phyloP scores from a whole-genome alignment of 345 rosid genomes.

The Mercurialis annua region DNA sequence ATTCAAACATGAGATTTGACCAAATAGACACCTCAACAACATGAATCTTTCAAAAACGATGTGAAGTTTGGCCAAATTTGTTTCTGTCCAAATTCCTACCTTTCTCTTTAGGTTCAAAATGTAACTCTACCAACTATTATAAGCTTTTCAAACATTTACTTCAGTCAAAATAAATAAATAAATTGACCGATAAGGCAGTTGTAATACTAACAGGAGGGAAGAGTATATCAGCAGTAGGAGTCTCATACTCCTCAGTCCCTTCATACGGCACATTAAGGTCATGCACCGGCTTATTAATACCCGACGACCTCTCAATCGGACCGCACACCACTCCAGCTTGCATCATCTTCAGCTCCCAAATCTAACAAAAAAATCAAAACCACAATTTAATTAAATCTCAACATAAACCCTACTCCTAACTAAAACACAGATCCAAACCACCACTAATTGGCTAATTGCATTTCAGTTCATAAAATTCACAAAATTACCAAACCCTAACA shows the following conservation, averaged over 20 bases:
- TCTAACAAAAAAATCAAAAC: constrained; percentile 27
- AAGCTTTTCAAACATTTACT: too few species aligned
- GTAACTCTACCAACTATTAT: too few species aligned
- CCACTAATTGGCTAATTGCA: background rate
- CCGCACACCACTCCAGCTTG: constrained; percentile 71
- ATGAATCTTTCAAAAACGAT: too few species aligned
- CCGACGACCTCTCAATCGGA: constrained; percentile 68
- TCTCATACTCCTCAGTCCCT: constrained; percentile 90
- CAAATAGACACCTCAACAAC: too few species aligned
- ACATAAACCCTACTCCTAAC: constrained; percentile 46
- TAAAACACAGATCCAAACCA: constrained; percentile 29
- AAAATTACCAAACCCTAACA: background rate
- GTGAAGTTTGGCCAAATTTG: too few species aligned
- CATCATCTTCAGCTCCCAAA: constrained; percentile 97
- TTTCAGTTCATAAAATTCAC: background rate
- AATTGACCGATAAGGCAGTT: too few species aligned
- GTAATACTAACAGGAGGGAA: constrained; percentile 70
- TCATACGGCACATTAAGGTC: constrained; percentile 97
- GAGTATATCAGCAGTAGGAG: constrained; percentile 95
- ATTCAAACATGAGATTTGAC: too few species aligned
- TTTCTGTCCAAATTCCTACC: too few species aligned
- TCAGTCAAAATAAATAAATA: too few species aligned
- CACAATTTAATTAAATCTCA: background rate
- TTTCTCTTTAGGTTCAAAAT: too few species aligned
- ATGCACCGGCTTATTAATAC: constrained; percentile 63